A percentile compares a stretch with the other conserved stretches of the same genome.
These are phyloP conservation scores for Corymbia maculata DNA, from an alignment of 345 rosid species.

Conservation along the genomic window DNA sequence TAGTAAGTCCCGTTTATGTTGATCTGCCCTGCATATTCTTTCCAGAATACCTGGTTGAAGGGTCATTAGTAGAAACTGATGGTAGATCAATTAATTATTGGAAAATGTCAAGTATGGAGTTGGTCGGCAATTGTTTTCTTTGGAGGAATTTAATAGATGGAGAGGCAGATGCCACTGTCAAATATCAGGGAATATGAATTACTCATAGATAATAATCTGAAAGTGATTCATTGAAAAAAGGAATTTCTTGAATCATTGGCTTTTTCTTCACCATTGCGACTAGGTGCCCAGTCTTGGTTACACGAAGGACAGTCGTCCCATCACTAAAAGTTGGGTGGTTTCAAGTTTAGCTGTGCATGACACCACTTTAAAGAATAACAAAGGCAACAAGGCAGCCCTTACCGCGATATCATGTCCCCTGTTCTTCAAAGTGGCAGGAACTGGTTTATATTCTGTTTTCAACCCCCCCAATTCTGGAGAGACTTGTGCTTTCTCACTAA, in stretches of 20 bases:
- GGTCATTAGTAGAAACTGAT: neutral
- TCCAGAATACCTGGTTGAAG: conserved; percentile 43
- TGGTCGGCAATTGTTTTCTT: neutral
- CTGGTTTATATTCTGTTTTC: conserved; percentile 41
- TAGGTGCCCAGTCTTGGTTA: neutral
- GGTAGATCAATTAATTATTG: neutral
- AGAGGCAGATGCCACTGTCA: neutral
- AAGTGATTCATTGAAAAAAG: too few species aligned
- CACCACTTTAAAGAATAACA: neutral
- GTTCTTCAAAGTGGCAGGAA: conserved; percentile 37
- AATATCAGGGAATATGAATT: neutral
- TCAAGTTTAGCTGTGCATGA: neutral
- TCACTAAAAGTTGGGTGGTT: neutral
- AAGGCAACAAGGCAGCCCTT: neutral
- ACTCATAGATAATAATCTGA: neutral
- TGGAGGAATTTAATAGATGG: neutral
- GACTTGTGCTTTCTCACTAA: conserved; percentile 5
- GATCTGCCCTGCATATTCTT: conserved; percentile 54
- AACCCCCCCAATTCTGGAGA: conserved; percentile 18
- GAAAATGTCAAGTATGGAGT: neutral
- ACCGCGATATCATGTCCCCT: conserved; percentile 68
- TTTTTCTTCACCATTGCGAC: neutral
- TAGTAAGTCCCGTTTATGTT: conserved; percentile 33
- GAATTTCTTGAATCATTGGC: neutral
- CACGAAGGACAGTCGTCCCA: neutral